Conservation (phyloP, 257 asterid genomes). For the Fraxinus cuspidata region DNA sequence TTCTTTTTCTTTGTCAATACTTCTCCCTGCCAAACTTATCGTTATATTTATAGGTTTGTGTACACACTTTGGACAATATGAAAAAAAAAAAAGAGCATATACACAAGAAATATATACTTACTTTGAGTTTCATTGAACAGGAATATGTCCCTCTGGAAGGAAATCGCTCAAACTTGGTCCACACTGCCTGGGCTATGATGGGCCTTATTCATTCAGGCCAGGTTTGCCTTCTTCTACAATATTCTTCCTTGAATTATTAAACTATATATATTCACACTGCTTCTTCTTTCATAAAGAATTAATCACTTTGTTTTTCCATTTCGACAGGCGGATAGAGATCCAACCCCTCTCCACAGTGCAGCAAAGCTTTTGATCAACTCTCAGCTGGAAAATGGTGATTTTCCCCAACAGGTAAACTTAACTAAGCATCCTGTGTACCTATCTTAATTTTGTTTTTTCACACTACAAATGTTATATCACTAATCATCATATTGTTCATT, state of each 20-base stretch:
- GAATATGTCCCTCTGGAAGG: slow-evolving; percentile 60
- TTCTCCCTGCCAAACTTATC: neutral
- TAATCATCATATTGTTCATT: neutral
- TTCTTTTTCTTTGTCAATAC: neutral
- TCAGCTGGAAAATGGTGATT: slow-evolving; percentile 76
- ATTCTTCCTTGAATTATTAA: neutral
- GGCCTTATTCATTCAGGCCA: slow-evolving; percentile 77
- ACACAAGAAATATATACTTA: neutral
- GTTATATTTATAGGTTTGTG: neutral
- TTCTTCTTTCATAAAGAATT: neutral
- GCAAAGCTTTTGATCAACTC: slow-evolving; percentile 75
- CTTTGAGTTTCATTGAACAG: slow-evolving; percentile 31
- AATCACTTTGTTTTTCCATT: neutral
- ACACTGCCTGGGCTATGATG: slow-evolving; percentile 85
- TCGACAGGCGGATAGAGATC: slow-evolving; percentile 49
- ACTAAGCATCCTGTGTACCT: neutral
- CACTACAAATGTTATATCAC: neutral
- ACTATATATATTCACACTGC: neutral
- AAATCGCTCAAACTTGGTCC: slow-evolving; percentile 66
- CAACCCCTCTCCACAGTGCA: slow-evolving; percentile 64
- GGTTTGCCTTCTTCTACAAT: slow-evolving; percentile 33
- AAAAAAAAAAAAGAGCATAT: neutral
- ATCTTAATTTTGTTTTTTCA: neutral
- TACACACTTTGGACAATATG: neutral
- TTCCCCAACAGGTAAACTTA: slow-evolving; percentile 67